Evolutionary conservation across 768 basidiomycete species (phyloP).

Genomic region (Boletus rubropictus): DNA sequence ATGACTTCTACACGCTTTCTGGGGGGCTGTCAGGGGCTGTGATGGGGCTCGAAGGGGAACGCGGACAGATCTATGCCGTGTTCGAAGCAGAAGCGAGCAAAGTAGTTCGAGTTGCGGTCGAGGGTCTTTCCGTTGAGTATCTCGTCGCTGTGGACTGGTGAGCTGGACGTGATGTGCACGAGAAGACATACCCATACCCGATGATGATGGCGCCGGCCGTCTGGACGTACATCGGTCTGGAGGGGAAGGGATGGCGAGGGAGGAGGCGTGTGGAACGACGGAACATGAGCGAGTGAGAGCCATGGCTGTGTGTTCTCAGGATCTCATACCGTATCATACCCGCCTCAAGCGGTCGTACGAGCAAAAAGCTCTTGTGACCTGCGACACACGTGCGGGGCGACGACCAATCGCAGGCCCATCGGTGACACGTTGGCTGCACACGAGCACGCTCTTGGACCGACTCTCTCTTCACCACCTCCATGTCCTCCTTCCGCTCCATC

Average conservation of each 20-base stretch:
- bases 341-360: background rate
- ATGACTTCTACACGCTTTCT: slow-evolving; percentile 90
- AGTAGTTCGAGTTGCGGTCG: slow-evolving; percentile 79
- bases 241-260: background rate
- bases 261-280: slow-evolving; percentile 9
- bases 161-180: background rate
- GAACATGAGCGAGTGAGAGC: too few species aligned
- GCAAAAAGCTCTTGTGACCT: slow-evolving; percentile 3
- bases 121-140: slow-evolving; percentile 89
- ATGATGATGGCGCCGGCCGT: slow-evolving; percentile 74
- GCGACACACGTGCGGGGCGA: slow-evolving; percentile 18
- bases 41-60: background rate
- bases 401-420: slow-evolving; percentile 15
- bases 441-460: too few species aligned
- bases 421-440: slow-evolving; percentile 20
- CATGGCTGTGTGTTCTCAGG: too few species aligned
- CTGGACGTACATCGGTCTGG: slow-evolving; percentile 40
- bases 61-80: slow-evolving; percentile 73
- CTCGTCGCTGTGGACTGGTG: slow-evolving; percentile 56
- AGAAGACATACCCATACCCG: slow-evolving; percentile 55
- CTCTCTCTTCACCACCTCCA: slow-evolving; percentile 8
- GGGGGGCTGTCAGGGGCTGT: background rate
- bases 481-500: slow-evolving; percentile 24
- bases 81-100: slow-evolving; percentile 86
- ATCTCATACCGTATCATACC: too few species aligned